phyloP scores from a whole-genome alignment of 2,329 filamentous ascomycete genomes.

The Chrysoporthe cubensis region DNA sequence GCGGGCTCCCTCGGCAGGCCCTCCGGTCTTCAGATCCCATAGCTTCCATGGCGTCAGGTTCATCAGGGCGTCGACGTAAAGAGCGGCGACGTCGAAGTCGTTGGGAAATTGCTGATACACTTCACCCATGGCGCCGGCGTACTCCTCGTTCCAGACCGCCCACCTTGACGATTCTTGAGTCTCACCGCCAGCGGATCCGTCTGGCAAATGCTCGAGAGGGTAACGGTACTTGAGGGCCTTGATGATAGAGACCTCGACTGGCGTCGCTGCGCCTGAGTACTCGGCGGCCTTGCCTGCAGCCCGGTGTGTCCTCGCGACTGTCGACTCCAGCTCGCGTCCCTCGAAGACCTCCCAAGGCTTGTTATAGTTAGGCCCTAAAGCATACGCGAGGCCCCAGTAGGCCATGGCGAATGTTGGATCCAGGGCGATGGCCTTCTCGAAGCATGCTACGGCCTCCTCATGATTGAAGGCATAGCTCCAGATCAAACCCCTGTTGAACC shows the following conservation, averaged over 20 bases:
- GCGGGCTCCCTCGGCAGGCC: conserved; percentile 55
- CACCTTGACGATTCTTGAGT: conserved; percentile 45
- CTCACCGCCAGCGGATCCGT: conserved; percentile 37
- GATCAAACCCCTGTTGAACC: conserved; percentile 74
- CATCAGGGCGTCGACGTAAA: conserved; percentile 60
- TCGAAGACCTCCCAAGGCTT: conserved; percentile 78
- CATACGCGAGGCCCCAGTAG: conserved; percentile 73
- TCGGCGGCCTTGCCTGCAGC: conserved; percentile 37
- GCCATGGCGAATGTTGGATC: conserved; percentile 65
- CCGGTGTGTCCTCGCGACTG: conserved; percentile 44
- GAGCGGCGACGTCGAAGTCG: conserved; percentile 34
- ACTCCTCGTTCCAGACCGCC: conserved; percentile 59
- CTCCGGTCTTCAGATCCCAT: conserved; percentile 44
- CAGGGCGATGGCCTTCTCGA: conserved; percentile 58
- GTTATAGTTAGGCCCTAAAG: conserved; percentile 75
- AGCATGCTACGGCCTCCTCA: conserved; percentile 69
- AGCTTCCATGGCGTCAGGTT: conserved; percentile 52
- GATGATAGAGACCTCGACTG: conserved; percentile 66
- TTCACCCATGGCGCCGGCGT: conserved; percentile 58
- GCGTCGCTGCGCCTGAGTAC: conserved; percentile 39
- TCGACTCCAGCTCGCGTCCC: conserved; percentile 57
- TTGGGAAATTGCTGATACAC: conserved; percentile 42
- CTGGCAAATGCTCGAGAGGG: conserved; percentile 41
- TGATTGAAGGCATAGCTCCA: conserved; percentile 81
- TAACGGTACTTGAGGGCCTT: conserved; percentile 66